Evolutionary conservation across 495 filamentous ascomycete genomes (phyloP).

Genomic region (Aspergillus sclerotiicarbonarius): DNA sequence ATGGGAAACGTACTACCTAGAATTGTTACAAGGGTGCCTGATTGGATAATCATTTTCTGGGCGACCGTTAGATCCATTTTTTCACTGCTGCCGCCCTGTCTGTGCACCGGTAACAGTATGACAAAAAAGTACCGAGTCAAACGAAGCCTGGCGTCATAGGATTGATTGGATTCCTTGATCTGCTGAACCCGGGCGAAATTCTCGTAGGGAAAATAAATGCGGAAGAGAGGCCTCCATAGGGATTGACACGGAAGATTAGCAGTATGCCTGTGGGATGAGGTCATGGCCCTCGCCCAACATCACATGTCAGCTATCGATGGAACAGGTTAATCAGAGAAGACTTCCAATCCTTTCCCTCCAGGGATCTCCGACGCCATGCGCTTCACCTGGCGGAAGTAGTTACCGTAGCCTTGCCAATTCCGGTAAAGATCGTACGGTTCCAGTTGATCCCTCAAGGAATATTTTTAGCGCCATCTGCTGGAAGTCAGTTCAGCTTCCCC

Average conservation of each 20-base stretch:
- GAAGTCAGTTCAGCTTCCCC: not conserved
- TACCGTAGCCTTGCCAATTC: slow-evolving; percentile 2
- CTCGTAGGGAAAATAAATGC: not conserved
- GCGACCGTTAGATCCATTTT: slow-evolving; percentile 28
- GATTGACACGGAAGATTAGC: not conserved
- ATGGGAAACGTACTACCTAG: slow-evolving; percentile 22
- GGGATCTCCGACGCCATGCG: slow-evolving; percentile 4
- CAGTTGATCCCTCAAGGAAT: slow-evolving; percentile 14
- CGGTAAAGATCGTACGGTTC: slow-evolving; percentile 15
- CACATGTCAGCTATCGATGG: slow-evolving; percentile 1
- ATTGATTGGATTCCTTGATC: not conserved
- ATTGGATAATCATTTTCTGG: slow-evolving; percentile 18
- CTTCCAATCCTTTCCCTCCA: not conserved
- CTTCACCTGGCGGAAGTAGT: slow-evolving; percentile 2
- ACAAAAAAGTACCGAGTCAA: not conserved
- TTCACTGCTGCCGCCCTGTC: slow-evolving; percentile 17
- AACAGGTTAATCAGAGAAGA: not conserved
- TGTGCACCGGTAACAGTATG: slow-evolving; percentile 16
- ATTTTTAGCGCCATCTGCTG: slow-evolving; percentile 15
- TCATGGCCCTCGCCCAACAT: not conserved
- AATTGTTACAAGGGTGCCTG: slow-evolving; percentile 13
- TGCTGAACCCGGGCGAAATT: not conserved
- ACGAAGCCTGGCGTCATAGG: slow-evolving; percentile 2
- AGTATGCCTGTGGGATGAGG: slow-evolving; percentile 3
- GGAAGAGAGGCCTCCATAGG: not conserved